phyloP scores from a whole-genome alignment of 805 yeast species.

The Wickerhamiella vanderwaltii region DNA sequence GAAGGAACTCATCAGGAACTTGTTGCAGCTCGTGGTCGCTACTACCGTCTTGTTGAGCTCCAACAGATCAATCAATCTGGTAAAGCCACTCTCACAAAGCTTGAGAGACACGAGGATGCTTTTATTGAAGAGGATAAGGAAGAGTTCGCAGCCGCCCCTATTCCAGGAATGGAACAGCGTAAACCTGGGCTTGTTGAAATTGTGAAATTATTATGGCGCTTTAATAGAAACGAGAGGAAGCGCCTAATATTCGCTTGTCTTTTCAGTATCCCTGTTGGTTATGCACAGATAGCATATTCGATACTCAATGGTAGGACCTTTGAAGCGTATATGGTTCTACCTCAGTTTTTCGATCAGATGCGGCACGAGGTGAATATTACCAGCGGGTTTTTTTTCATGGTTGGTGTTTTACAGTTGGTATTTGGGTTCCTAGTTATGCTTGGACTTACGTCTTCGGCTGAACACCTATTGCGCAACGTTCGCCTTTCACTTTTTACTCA shows the following conservation, averaged over 20 bases:
- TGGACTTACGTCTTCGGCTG: slow-evolving; percentile 14
- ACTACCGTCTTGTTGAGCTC: slow-evolving; percentile 23
- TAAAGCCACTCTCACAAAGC: not conserved
- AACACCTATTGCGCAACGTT: slow-evolving; percentile 20
- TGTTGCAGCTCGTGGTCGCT: slow-evolving; percentile 19
- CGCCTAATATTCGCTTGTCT: slow-evolving; percentile 15
- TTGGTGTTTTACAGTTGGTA: slow-evolving; percentile 8
- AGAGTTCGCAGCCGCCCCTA: not conserved
- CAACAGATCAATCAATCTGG: slow-evolving; percentile 13
- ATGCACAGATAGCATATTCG: slow-evolving; percentile 19
- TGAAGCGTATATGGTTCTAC: slow-evolving; percentile 13
- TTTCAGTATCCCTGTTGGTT: slow-evolving; percentile 18
- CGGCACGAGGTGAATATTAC: slow-evolving; percentile 15
- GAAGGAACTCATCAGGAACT: slow-evolving; percentile 29
- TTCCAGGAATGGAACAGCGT: not conserved
- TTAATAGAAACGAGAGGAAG: slow-evolving; percentile 16
- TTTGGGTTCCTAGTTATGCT: slow-evolving; percentile 11
- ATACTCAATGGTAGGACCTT: slow-evolving; percentile 21
- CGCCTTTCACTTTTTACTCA: slow-evolving; percentile 18
- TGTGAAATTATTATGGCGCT: slow-evolving; percentile 9
- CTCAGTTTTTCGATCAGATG: slow-evolving; percentile 17
- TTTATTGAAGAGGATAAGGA: slow-evolving; percentile 5
- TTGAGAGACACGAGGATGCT: not conserved
- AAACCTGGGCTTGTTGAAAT: slow-evolving; percentile 6
- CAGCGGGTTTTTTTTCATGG: slow-evolving; percentile 13